Base-by-base conservation (phyloP, 176 grass and related monocot species). In the Carex parvula region DNA sequence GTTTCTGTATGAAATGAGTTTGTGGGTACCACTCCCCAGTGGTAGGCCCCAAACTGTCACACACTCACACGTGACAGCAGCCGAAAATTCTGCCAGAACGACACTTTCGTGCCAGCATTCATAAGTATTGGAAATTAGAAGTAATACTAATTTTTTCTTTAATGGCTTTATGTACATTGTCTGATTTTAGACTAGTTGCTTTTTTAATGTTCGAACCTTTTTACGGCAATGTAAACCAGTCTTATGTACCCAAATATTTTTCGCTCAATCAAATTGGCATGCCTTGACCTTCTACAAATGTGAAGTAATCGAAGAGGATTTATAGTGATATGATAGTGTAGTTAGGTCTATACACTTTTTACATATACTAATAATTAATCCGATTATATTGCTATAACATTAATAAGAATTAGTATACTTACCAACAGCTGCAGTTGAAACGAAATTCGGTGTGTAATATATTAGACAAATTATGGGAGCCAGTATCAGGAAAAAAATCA, bases 401-500 rank as follows among this genome's bases (percentile, higher is more conserved):
- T 57, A 15, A 16, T 0, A 57, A 57, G 3, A 57, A 57, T 17
- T 57, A 57, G 3, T 5, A 58, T 58, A 18, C 55, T 58, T 58
- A 9, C 55, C 17, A 18, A 58, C 4, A 59, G 18, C 57, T 59
- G 57, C 35, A 48, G 2, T 11, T 48, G 46, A 48, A 48, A 48
- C 9, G 9, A 48, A 48, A 48, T 11, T 9, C 42, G 6, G 42
- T 2, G 8, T 9, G 8, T 46, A 9, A 9, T 46, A 46, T 46
- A 9, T 46, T 64, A 33, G 56, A 4, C 15, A 39, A 60, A 26
- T 17, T 30, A 72, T 10, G 11, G 24, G 2, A 61, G 44, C 24
- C 15, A 60, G 46, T 14, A 64, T 66, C 29, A 32, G 22, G 29
- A 18, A 15, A 69, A 37, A 84, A 92, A 42, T 13, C 52, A 81